phyloP scores from a whole-genome alignment of 2,329 filamentous ascomycete genomes.

The Ascomycota sp. region DNA sequence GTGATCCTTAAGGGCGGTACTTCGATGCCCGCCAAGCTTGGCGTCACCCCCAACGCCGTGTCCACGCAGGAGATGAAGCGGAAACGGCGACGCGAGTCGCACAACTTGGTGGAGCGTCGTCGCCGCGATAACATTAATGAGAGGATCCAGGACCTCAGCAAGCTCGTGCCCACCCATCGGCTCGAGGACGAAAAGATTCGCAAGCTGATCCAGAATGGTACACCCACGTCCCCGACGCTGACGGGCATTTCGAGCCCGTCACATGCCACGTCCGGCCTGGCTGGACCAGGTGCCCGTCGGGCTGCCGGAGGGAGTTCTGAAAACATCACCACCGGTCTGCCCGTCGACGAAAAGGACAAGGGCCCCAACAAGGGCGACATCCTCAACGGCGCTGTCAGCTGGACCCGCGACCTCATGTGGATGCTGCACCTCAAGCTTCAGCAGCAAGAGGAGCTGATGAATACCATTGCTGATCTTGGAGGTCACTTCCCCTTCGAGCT shows the following conservation, averaged over 20 bases:
- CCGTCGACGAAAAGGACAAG: slow-evolving; percentile 93
- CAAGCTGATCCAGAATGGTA: slow-evolving; percentile 85
- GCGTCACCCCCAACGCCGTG: slow-evolving; percentile 27
- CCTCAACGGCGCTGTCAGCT: slow-evolving; percentile 87
- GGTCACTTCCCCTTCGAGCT: slow-evolving; percentile 61
- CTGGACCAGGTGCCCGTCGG: slow-evolving; percentile 64
- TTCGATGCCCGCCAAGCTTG: slow-evolving; percentile 77
- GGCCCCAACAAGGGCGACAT: slow-evolving; percentile 98
- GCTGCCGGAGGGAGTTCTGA: slow-evolving; percentile 49
- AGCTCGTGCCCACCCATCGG: slow-evolving; percentile 76
- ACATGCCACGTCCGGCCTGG: slow-evolving; percentile 68
- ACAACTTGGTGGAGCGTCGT: slow-evolving; percentile 88
- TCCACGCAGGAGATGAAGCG: slow-evolving; percentile 88
- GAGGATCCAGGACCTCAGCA: slow-evolving; percentile 87
- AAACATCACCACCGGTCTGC: slow-evolving; percentile 81
- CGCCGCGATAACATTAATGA: slow-evolving; percentile 97
- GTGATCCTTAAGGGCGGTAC: slow-evolving; percentile 74
- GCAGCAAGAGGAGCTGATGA: slow-evolving; percentile 72
- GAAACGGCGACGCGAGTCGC: slow-evolving; percentile 75
- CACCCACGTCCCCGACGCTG: slow-evolving; percentile 67
- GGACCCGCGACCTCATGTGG: slow-evolving; percentile 98
- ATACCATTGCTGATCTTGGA: slow-evolving; percentile 51
- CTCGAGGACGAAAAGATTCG: slow-evolving; percentile 94
- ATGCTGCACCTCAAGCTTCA: slow-evolving; percentile 75
- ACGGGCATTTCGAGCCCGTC: slow-evolving; percentile 48